These are phyloP conservation scores for Nepenthes gracilis DNA, from an alignment of 148 eudicot species.

Conservation along the genomic window DNA sequence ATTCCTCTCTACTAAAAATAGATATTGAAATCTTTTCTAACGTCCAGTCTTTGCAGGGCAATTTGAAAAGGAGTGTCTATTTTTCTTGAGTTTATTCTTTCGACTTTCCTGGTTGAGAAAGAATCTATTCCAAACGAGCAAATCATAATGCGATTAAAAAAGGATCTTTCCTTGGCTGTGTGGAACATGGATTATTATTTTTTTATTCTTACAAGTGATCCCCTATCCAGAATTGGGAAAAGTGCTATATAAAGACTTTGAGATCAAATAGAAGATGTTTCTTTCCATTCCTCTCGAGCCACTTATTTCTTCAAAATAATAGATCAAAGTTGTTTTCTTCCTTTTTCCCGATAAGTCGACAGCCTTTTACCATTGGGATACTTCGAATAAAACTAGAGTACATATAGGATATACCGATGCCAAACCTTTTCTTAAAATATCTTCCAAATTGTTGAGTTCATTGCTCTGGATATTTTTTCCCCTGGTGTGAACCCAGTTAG, in stretches of 20 bases:
- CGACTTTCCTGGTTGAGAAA: no score
- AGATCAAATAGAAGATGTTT: slow-evolving; percentile 1
- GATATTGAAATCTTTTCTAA: no score
- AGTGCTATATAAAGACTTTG: not conserved
- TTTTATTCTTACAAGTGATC: slow-evolving; percentile 4
- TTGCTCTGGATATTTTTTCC: no score
- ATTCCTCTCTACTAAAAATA: no score
- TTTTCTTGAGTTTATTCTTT: no score
- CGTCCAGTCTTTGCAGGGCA: no score
- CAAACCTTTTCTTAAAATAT: not conserved
- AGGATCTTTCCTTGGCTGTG: not conserved
- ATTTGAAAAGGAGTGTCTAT: no score
- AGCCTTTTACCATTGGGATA: not conserved
- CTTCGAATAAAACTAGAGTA: not conserved
- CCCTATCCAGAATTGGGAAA: slow-evolving; percentile 4
- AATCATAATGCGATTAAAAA: no score
- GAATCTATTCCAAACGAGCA: no score
- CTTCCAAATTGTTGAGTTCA: no score
- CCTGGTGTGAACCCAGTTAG: no score
- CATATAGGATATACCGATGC: not conserved
- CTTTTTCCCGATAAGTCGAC: not conserved
- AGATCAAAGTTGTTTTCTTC: no score
- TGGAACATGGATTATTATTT: slow-evolving; percentile 3
- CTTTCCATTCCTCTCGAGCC: not conserved
- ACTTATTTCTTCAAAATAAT: not conserved